A percentile compares a stretch with the other conserved stretches of the same genome.
Evolutionary conservation across 441 rosid species (phyloP).

Genomic region (Hura crepitans): DNA sequence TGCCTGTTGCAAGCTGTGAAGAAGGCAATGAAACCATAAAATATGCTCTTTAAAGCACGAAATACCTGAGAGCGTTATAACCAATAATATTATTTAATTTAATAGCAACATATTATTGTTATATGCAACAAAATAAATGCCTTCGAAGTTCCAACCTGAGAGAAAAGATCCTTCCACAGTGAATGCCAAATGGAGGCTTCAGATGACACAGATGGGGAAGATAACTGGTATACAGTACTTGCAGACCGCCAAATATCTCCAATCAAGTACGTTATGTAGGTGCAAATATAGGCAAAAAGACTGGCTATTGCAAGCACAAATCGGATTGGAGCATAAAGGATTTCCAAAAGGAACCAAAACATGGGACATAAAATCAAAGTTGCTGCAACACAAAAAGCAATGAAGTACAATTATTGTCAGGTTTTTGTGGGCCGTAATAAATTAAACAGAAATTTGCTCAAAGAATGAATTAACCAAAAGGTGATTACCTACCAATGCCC

Average conservation of each 20-base stretch:
- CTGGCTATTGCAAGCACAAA: constrained; percentile 47
- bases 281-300: constrained; percentile 39
- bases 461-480: not conserved
- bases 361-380: constrained; percentile 52
- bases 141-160: constrained; percentile 74
- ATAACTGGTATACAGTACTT: constrained; percentile 47
- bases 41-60: constrained; percentile 81
- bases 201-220: constrained; percentile 60
- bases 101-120: constrained; percentile 1
- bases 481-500: constrained; percentile 49
- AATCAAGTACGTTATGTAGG: constrained; percentile 37
- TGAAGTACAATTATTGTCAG: not conserved
- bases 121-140: constrained; percentile 5
- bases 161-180: constrained; percentile 94
- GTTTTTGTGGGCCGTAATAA: not conserved
- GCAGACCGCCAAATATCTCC: constrained; percentile 50
- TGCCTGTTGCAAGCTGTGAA: constrained; percentile 92
- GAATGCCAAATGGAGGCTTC: constrained; percentile 84
- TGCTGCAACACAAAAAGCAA: constrained; percentile 41
- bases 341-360: constrained; percentile 62
- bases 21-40: constrained; percentile 83
- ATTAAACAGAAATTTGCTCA: constrained; percentile 1
- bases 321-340: constrained; percentile 65
- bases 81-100: constrained; percentile 16
- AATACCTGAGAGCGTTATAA: constrained; percentile 55